These are phyloP conservation scores for Haplographium delicatum DNA, from an alignment of 495 filamentous ascomycete species.

Conservation along the genomic window DNA sequence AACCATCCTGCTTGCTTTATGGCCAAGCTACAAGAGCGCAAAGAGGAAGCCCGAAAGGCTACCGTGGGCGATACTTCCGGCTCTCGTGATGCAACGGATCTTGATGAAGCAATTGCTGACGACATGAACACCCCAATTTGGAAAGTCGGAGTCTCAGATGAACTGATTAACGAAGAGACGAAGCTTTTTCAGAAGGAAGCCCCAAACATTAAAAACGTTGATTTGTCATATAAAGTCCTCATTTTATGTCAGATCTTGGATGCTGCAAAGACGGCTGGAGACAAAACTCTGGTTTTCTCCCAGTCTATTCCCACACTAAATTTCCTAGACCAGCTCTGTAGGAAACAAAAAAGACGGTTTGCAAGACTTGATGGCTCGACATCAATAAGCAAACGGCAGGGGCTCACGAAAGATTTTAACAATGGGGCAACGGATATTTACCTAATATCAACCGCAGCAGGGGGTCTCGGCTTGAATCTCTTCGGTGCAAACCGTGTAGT, in stretches of 20 bases:
- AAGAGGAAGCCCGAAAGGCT: constrained; percentile 25
- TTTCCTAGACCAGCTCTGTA: constrained; percentile 56
- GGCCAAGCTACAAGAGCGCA: constrained; percentile 40
- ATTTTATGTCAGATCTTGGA: constrained; percentile 62
- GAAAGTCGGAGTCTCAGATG: constrained; percentile 20
- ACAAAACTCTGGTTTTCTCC: constrained; percentile 79
- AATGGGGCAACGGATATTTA: constrained; percentile 46
- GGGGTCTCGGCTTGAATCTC: constrained; percentile 80
- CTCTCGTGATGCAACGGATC: constrained; percentile 18
- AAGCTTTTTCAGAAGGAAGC: constrained; percentile 15
- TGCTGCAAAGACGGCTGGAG: constrained; percentile 49
- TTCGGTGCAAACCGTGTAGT: constrained; percentile 80
- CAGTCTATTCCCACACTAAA: constrained; percentile 65
- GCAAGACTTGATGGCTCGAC: constrained; percentile 64
- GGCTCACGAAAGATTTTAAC: constrained; percentile 63
- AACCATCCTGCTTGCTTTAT: constrained; percentile 69
- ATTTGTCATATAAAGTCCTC: constrained; percentile 59
- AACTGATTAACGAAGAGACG: constrained; percentile 14
- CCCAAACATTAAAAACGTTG: constrained; percentile 23
- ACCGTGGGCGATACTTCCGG: not conserved
- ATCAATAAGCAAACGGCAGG: constrained; percentile 48
- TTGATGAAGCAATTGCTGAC: constrained; percentile 27
- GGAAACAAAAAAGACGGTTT: constrained; percentile 35
- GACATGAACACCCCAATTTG: constrained; percentile 32
- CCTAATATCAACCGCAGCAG: constrained; percentile 78